Evolutionary conservation across 352 stramenopile species (phyloP).

Genomic region (Phytophthora multivora): DNA sequence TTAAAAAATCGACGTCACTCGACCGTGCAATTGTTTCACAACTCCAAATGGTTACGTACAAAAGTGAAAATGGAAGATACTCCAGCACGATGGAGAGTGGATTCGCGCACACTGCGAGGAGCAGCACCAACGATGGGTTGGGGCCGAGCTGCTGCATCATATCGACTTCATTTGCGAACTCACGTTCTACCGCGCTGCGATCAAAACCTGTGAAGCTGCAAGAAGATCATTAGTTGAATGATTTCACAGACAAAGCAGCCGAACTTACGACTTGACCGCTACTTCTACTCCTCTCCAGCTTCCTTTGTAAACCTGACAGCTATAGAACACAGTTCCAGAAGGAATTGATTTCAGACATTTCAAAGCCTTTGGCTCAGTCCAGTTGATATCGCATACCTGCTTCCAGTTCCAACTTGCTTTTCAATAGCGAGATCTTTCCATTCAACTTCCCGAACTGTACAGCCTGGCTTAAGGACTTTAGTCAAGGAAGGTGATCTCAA

Average conservation of each 20-base stretch:
- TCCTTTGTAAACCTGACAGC: slow-evolving; percentile 78
- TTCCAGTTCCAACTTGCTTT: slow-evolving; percentile 70
- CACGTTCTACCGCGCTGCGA: slow-evolving; percentile 55
- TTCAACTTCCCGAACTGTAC: slow-evolving; percentile 34
- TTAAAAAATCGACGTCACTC: not conserved
- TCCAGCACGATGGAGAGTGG: slow-evolving; percentile 75
- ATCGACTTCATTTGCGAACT: slow-evolving; percentile 79
- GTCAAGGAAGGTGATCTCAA: slow-evolving; percentile 9
- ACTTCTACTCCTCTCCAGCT: slow-evolving; percentile 77
- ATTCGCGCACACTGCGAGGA: slow-evolving; percentile 63
- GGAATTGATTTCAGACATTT: not conserved
- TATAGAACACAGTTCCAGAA: slow-evolving; percentile 18
- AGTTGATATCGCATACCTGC: slow-evolving; percentile 42
- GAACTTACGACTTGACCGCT: slow-evolving; percentile 72
- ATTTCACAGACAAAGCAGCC: not conserved
- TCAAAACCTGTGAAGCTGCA: slow-evolving; percentile 61
- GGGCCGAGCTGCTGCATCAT: slow-evolving; percentile 70
- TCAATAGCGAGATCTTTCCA: slow-evolving; percentile 46
- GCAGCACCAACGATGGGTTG: slow-evolving; percentile 73
- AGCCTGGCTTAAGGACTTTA: slow-evolving; percentile 27
- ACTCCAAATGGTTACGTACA: slow-evolving; percentile 40
- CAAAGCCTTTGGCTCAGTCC: too few relatives aligned
- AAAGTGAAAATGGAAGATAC: slow-evolving; percentile 80
- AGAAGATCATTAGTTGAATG: not conserved
- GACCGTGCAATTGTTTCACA: not conserved